Base-by-base conservation (phyloP, 768 basidiomycete species). In the Neoboletus subvelutipes region DNA sequence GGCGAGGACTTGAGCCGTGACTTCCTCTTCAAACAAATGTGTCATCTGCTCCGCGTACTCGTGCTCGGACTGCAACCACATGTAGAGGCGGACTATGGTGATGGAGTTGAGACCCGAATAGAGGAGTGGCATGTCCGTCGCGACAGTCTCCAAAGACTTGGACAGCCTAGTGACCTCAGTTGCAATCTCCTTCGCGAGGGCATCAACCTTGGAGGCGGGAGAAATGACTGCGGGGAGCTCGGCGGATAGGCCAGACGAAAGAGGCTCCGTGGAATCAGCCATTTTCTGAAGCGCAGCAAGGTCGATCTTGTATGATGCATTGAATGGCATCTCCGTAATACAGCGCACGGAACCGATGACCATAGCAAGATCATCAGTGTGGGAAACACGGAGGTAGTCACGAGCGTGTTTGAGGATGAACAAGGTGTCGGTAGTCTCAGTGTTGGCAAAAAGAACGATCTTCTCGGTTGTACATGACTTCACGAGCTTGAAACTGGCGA, bases 61-160 rank as follows among this genome's bases (percentile, higher is more conserved):
- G 50, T 66, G 56, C 28, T 67, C 68, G 26, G 67, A 71, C 57
- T 71, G 73, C 55, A 74, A 57, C 73, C 72, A 74, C 63, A 68
- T 63, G 59, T 68, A 62, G 28, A 75, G 61, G 33, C 65, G 62
- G 20, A 68, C 64, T 8, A 71, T 60, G 7, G 67, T 71, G 57
- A 65, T 65, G 39, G 71, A 67, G 36, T 71, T 70, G 45, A 76
- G 70, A 42, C 72, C 73, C 0, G 69, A 64, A 56, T 70, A 68
- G 34, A 70, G 63, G 28, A 76, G 67, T 2, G 75, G 68, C 31
- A 61, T 63, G 60, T 73, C 70, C 45, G 63, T 66, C 12, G 67
- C 63, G 31, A 76, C 39, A 17, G 66, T 52, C 18, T 63, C 62
- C 5, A 56, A 56, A 37, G 70, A 63, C 54, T 70, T 70, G 57